Evolutionary conservation across 805 yeast genomes (phyloP), one percentile per base, ranked within the genome.

Genomic region (Grigorovia humatica): DNA sequence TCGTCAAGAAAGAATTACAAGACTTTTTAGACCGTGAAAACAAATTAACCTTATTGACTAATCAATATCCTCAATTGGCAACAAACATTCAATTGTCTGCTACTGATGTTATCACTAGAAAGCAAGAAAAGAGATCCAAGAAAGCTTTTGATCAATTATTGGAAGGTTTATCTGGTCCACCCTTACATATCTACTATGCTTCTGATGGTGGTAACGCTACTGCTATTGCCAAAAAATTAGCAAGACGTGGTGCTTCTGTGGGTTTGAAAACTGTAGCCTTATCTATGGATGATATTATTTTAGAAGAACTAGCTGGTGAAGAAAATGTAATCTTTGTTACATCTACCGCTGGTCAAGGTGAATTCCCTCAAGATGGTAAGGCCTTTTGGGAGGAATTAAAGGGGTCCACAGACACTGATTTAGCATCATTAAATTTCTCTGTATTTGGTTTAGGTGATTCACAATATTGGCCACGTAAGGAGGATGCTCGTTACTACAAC

Each of bases 261-360:
- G 95, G 80, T 56, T 72, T 83, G 54, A 68, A 71, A 13, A 76
- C 85, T 1, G 68, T 67, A 0, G 82, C 82, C 3, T 70, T 76
- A 17, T 70, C 85, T 0, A 70, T 88, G 68, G 88, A 86, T 59
- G 83, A 80, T 43, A 79, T 80, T 57, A 80, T 82, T 54, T 61
- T 83, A 38, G 95, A 86, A 59, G 95, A 87, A 57, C 73, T 89
- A 54, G 79, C 84, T 19, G 74, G 76, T 43, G 60, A 81, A 74
- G 67, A 73, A 69, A 57, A 70, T 82, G 77, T 89, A 48, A 81
- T 90, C 1, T 73, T 91, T 1, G 63, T 91, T 6, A 85, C 96
- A 60, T 83, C 96, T 1, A 91, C 99, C 0, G 87, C 96, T 1
- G 98, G 98, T 18, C 97, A 91, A 68, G 99, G 99, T 48, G 96